These are phyloP conservation scores for Kondoa malvinella DNA, from an alignment of 768 basidiomycete species.

Conservation along the genomic window DNA sequence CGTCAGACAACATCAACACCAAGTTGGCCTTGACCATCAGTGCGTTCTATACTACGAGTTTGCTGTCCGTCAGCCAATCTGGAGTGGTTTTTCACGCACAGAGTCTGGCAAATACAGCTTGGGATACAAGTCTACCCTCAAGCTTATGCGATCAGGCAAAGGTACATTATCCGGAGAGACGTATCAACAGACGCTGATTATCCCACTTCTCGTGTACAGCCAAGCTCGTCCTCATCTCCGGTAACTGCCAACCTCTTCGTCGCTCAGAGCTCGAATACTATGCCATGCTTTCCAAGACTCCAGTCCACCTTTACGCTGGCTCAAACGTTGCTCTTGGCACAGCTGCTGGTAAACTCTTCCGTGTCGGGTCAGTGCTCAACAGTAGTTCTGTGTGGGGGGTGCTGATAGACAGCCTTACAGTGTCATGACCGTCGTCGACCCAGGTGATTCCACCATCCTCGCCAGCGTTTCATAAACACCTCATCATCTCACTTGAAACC, in stretches of 20 bases:
- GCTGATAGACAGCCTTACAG: slow-evolving; percentile 34
- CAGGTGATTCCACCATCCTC: slow-evolving; percentile 90
- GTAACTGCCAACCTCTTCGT: slow-evolving; percentile 96
- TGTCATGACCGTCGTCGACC: slow-evolving; percentile 92
- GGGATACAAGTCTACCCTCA: slow-evolving; percentile 95
- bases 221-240: slow-evolving; percentile 95
- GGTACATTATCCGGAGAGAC: slow-evolving; percentile 46
- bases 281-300: slow-evolving; percentile 77
- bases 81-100: background rate
- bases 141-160: slow-evolving; percentile 95
- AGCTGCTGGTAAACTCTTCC: slow-evolving; percentile 97
- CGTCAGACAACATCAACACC: slow-evolving; percentile 1
- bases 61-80: background rate
- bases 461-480: too few relatives aligned
- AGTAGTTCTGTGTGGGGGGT: background rate
- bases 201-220: slow-evolving; percentile 39
- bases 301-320: slow-evolving; percentile 93
- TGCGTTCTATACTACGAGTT: background rate
- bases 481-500: too few relatives aligned
- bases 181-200: slow-evolving; percentile 15
- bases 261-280: slow-evolving; percentile 99
- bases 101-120: slow-evolving; percentile 91
- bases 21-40: slow-evolving; percentile 9
- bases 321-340: slow-evolving; percentile 97
- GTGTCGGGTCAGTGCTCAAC: slow-evolving; percentile 55